Percentiles rank a stretch among this genome's conserved stretches.
Conservation (phyloP, 2,329 filamentous ascomycete species). For the Iodosphaeria phyllophila region DNA sequence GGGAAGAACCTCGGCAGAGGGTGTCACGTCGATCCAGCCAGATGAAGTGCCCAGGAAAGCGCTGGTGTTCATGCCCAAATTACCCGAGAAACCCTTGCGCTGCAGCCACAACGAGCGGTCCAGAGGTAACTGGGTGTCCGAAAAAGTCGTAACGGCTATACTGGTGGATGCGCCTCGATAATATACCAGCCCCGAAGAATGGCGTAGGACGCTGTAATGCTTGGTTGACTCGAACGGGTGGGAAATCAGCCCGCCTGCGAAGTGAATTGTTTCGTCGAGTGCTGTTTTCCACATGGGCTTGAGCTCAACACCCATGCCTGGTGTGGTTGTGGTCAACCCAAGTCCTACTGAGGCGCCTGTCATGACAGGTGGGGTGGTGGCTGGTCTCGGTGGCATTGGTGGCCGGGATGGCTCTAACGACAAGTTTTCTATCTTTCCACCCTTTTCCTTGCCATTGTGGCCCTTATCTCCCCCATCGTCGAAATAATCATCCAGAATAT, state of each 20-base stretch:
- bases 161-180: constrained; percentile 47
- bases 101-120: constrained; percentile 49
- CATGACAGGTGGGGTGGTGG: constrained; percentile 1
- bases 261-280: constrained; percentile 40
- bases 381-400: constrained; percentile 1
- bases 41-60: constrained; percentile 38
- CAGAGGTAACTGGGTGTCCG: constrained; percentile 32
- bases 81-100: constrained; percentile 47
- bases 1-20: constrained; percentile 23
- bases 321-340: neutral
- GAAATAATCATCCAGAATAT: constrained; percentile 3
- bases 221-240: constrained; percentile 46
- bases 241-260: constrained; percentile 43
- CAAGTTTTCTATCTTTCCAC: no score
- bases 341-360: neutral
- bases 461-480: constrained; percentile 1
- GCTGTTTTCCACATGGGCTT: constrained; percentile 25
- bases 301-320: neutral
- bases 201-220: constrained; percentile 47
- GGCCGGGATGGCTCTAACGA: no score
- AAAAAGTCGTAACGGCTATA: constrained; percentile 45
- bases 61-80: constrained; percentile 48
- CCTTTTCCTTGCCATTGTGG: neutral
- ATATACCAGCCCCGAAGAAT: constrained; percentile 44
- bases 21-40: constrained; percentile 52